Evolutionary conservation across 306 rosid genomes (phyloP).

Genomic region (Oemleria cerasiformis): DNA sequence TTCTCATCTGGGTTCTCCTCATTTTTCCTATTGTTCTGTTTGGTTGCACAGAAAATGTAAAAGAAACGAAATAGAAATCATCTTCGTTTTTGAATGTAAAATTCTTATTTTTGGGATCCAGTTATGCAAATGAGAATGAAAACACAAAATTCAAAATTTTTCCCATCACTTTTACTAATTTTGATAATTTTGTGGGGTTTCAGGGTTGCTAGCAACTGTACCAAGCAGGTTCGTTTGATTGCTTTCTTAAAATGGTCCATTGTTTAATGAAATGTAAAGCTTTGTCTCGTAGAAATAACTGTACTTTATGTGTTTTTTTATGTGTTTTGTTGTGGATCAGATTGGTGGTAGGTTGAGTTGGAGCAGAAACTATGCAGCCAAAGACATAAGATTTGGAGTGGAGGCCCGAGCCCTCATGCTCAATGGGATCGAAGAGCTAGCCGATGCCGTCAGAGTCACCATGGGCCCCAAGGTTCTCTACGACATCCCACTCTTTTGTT

Average conservation of each 20-base stretch:
- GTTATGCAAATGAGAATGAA: background rate
- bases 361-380: conserved; percentile 85
- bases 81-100: background rate
- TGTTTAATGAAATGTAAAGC: background rate
- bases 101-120: background rate
- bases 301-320: background rate
- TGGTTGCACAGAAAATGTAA: conserved; percentile 5
- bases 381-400: conserved; percentile 87
- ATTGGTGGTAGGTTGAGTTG: conserved; percentile 61
- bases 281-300: background rate
- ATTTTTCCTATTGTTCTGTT: background rate
- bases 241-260: background rate
- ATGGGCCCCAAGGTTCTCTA: conserved; percentile 93
- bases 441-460: conserved; percentile 91
- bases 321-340: conserved; percentile 33
- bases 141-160: no score
- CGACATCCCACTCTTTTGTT: background rate
- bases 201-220: conserved; percentile 64
- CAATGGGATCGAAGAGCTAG: conserved; percentile 90
- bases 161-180: background rate
- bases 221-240: conserved; percentile 61
- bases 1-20: conserved; percentile 8
- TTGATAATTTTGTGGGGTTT: conserved; percentile 11
- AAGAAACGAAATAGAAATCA: background rate
- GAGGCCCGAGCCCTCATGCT: conserved; percentile 96